Percentiles rank a stretch among this genome's conserved stretches.
Evolutionary conservation across 1,139 yeast species (phyloP).

Genomic region (Geotrichum europaeum): DNA sequence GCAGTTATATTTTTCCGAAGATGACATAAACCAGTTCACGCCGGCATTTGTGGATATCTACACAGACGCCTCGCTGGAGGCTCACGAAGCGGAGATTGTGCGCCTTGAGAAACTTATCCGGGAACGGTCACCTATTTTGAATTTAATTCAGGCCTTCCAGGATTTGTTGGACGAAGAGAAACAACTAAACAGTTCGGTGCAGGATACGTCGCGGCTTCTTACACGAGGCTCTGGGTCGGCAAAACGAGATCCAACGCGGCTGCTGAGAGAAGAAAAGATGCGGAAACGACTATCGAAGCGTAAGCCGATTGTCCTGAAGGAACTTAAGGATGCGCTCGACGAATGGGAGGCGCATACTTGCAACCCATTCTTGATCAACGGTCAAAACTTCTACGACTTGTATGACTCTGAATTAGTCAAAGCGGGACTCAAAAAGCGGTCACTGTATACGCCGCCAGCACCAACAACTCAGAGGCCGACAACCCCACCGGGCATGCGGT

Average conservation of each 20-base stretch:
- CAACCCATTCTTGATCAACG: slow-evolving; percentile 10
- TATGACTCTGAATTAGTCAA: slow-evolving; percentile 8
- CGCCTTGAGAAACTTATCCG: slow-evolving; percentile 45
- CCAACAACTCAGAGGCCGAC: neutral
- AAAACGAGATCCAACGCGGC: slow-evolving; percentile 51
- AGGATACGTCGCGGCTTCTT: slow-evolving; percentile 72
- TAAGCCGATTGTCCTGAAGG: slow-evolving; percentile 57
- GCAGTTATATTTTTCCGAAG: slow-evolving; percentile 50
- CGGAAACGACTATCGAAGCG: slow-evolving; percentile 60
- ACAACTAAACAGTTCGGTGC: slow-evolving; percentile 61
- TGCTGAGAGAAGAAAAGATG: slow-evolving; percentile 72
- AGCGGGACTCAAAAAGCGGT: slow-evolving; percentile 6
- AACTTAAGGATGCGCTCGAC: slow-evolving; percentile 44
- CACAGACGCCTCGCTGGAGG: slow-evolving; percentile 48
- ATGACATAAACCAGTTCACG: slow-evolving; percentile 37
- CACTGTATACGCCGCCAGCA: slow-evolving; percentile 6
- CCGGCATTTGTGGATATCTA: slow-evolving; percentile 38
- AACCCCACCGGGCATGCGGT: neutral
- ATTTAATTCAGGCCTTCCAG: slow-evolving; percentile 49
- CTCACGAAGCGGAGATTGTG: slow-evolving; percentile 60
- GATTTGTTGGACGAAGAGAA: slow-evolving; percentile 55
- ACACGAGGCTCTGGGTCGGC: slow-evolving; percentile 54
- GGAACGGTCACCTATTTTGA: slow-evolving; percentile 36
- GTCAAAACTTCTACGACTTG: slow-evolving; percentile 5
- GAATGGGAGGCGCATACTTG: slow-evolving; percentile 34